Percentiles rank a stretch among this genome's conserved stretches.
Conservation (phyloP, 768 basidiomycete species). For the Mycena rosella region DNA sequence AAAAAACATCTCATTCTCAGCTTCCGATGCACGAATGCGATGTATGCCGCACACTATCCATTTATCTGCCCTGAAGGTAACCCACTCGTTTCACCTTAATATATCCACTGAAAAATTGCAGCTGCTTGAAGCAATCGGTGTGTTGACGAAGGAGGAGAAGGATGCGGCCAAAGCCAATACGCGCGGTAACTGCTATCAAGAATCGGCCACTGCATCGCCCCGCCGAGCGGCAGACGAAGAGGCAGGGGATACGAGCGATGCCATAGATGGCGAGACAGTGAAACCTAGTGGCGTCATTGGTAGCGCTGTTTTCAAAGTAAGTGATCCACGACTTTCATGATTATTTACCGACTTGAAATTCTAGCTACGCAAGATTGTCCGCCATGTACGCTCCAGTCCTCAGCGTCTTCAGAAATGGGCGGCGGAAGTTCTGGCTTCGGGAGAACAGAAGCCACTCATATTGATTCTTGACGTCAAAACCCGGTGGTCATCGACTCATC, state of each 20-base stretch:
- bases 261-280: background rate
- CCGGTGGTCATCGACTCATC: constrained; percentile 10
- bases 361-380: constrained; percentile 23
- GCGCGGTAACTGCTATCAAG: constrained; percentile 15
- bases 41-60: constrained; percentile 56
- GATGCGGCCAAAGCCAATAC: background rate
- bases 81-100: background rate
- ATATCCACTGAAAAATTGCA: background rate
- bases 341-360: no score
- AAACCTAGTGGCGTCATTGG: background rate
- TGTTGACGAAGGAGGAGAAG: constrained; percentile 8
- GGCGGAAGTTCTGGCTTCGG: constrained; percentile 11
- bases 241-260: background rate
- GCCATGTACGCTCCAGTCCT: constrained; percentile 24
- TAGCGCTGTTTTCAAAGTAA: constrained; percentile 2
- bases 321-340: no score
- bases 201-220: background rate
- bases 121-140: constrained; percentile 26
- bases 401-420: constrained; percentile 11
- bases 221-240: background rate
- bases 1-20: constrained; percentile 37
- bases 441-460: no score
- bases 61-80: constrained; percentile 50
- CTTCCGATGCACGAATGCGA: constrained; percentile 42
- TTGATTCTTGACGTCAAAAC: constrained; percentile 16